A percentile compares a stretch with the other conserved stretches of the same genome.
Evolutionary conservation across 805 yeast genomes (phyloP).

Genomic region (Nakazawaea anatomiae): DNA sequence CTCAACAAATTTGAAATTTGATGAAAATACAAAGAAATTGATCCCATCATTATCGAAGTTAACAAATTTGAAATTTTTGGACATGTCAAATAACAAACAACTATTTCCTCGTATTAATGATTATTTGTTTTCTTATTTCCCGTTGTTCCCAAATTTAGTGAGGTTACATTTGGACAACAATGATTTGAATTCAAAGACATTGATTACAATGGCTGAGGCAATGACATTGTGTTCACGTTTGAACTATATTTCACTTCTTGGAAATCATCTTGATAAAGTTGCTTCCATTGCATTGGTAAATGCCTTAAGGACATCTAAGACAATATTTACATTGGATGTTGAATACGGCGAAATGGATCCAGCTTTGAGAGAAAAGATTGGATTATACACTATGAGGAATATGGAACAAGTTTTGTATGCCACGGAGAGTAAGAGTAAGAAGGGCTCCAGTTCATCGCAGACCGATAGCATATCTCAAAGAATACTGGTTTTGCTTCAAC

Average conservation of each 20-base stretch:
- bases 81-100: constrained; percentile 62
- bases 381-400: constrained; percentile 76
- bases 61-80: constrained; percentile 63
- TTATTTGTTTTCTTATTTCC: constrained; percentile 57
- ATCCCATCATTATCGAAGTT: constrained; percentile 46
- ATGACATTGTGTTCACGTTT: constrained; percentile 63
- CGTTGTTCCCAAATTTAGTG: constrained; percentile 56
- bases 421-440: constrained; percentile 17
- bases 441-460: not conserved
- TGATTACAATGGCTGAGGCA: constrained; percentile 58
- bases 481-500: constrained; percentile 16
- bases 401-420: constrained; percentile 53
- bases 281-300: constrained; percentile 62
- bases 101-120: constrained; percentile 60
- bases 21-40: constrained; percentile 42
- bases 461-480: constrained; percentile 17
- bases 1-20: constrained; percentile 51
- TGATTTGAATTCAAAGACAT: constrained; percentile 46
- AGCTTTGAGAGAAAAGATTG: constrained; percentile 62
- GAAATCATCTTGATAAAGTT: constrained; percentile 54
- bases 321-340: constrained; percentile 63
- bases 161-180: constrained; percentile 72
- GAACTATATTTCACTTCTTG: constrained; percentile 63
- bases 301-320: constrained; percentile 59
- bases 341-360: constrained; percentile 59